phyloP scores from a whole-genome alignment of 2,329 filamentous ascomycete genomes.

The Talaromyces pinophilus region DNA sequence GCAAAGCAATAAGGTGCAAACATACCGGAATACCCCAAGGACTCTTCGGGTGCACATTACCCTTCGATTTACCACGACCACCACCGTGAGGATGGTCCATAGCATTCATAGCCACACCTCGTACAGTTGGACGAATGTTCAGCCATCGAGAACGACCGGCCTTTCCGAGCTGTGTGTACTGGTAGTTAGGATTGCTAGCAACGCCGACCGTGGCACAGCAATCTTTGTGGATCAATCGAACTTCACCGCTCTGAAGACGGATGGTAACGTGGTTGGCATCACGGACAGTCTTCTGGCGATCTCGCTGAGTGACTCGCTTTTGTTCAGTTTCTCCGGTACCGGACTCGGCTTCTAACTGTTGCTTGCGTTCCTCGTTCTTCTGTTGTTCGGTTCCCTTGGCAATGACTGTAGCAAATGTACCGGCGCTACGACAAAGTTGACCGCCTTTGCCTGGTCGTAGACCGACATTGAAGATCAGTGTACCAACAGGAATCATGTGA shows the following conservation, averaged over 20 bases:
- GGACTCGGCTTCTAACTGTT: constrained; percentile 38
- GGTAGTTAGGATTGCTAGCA: constrained; percentile 88
- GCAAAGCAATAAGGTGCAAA: constrained; percentile 31
- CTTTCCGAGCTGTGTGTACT: constrained; percentile 90
- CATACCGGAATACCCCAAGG: constrained; percentile 95
- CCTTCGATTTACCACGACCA: constrained; percentile 99
- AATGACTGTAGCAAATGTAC: constrained; percentile 84
- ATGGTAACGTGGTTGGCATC: constrained; percentile 79
- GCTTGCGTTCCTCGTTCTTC: constrained; percentile 30
- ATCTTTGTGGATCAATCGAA: constrained; percentile 84
- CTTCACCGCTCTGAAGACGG: constrained; percentile 86
- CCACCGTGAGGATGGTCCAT: constrained; percentile 97
- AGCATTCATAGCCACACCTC: constrained; percentile 99
- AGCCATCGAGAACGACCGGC: constrained; percentile 91
- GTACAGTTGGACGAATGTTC: constrained; percentile 89
- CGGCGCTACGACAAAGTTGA: constrained; percentile 92
- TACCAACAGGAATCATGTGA: constrained; percentile 95
- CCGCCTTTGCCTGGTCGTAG: constrained; percentile 70
- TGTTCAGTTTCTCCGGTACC: constrained; percentile 54
- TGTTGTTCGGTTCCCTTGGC: constrained; percentile 78
- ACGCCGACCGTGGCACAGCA: constrained; percentile 94
- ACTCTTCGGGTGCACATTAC: constrained; percentile 90
- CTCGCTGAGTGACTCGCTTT: constrained; percentile 40
- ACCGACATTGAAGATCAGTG: constrained; percentile 86
- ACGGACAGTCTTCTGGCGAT: constrained; percentile 53